Evolutionary conservation across 2,329 filamentous ascomycete genomes (phyloP).

Genomic region (Ophiostoma sp.): DNA sequence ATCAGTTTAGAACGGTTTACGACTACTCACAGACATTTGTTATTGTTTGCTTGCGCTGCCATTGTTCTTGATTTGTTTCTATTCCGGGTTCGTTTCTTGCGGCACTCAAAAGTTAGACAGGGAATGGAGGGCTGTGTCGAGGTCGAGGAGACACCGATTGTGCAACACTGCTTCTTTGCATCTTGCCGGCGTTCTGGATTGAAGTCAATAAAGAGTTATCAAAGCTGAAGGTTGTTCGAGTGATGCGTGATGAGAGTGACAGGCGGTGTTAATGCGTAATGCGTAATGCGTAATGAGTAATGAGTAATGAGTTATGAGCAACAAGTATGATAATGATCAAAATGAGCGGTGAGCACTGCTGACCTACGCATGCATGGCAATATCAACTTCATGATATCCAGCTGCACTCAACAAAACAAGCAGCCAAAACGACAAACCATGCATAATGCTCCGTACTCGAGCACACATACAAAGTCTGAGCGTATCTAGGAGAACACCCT

Average conservation of each 20-base stretch:
- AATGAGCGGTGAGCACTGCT: background rate
- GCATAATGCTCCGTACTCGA: background rate
- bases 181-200: constrained; percentile 11
- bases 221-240: background rate
- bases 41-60: background rate
- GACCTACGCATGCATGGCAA: background rate
- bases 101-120: constrained; percentile 19
- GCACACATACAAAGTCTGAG: no score
- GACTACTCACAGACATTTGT: background rate
- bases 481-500: background rate
- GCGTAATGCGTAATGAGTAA: no score
- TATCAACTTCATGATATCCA: background rate
- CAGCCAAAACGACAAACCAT: background rate
- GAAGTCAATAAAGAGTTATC: constrained; percentile 10
- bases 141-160: constrained; percentile 14
- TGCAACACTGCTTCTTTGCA: constrained; percentile 8
- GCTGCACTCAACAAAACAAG: background rate
- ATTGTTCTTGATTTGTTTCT: constrained; percentile 9
- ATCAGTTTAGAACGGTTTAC: background rate
- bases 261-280: no score
- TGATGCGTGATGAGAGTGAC: no score
- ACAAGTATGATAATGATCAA: background rate
- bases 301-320: no score
- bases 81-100: constrained; percentile 1
- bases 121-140: constrained; percentile 14